Evolutionary conservation across 2,329 filamentous ascomycete species (phyloP).

Genomic region (Nothophoma quercina): DNA sequence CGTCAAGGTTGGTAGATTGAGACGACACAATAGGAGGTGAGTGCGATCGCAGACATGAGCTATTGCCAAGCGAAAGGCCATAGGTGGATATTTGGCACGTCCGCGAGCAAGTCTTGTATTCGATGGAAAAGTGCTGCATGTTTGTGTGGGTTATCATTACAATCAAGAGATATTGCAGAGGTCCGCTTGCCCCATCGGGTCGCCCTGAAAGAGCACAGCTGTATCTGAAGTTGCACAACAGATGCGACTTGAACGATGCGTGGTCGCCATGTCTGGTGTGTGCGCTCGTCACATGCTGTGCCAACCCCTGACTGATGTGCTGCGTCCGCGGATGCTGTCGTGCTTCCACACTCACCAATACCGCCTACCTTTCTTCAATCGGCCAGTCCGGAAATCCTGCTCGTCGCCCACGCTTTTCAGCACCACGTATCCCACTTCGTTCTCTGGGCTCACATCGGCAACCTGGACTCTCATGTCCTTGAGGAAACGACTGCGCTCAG

Average conservation of each 20-base stretch:
- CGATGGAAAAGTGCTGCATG: not conserved
- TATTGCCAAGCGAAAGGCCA: too few species aligned
- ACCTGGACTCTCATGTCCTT: conserved; percentile 28
- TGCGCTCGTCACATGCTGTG: not conserved
- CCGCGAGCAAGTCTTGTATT: too few species aligned
- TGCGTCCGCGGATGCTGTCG: not conserved
- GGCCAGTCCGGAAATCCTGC: not conserved
- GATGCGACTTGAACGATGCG: not conserved
- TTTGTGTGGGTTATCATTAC: too few species aligned
- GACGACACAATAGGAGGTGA: too few species aligned
- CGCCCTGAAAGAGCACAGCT: not conserved
- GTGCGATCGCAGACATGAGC: too few species aligned
- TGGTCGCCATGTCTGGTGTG: not conserved
- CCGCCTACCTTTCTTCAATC: not conserved
- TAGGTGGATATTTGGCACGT: too few species aligned
- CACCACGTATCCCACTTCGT: conserved; percentile 29
- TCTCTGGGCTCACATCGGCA: conserved; percentile 24
- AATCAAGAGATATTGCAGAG: not conserved
- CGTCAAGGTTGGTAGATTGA: too few species aligned
- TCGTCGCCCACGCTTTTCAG: conserved; percentile 15
- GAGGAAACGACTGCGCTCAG: conserved; percentile 28
- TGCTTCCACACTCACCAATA: not conserved
- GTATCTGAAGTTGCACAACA: not conserved
- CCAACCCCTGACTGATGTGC: too few species aligned
- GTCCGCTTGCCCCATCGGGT: not conserved